Evolutionary conservation across 352 stramenopile species (phyloP).

Genomic region (Pythium diclinum): DNA sequence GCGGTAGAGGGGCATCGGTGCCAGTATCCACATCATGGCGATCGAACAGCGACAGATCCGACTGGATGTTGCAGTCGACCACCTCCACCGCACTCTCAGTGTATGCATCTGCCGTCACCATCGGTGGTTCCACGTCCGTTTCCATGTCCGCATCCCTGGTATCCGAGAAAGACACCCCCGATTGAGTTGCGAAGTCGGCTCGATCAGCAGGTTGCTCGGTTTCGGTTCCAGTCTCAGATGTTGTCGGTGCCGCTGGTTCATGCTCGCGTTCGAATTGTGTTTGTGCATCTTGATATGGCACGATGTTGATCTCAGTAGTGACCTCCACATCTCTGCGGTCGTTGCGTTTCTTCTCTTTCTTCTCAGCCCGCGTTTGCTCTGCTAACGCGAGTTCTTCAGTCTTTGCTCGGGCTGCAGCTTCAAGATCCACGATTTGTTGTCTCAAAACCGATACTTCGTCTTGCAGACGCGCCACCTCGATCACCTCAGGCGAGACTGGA

Average conservation of each 20-base stretch:
- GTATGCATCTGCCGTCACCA: constrained; percentile 5
- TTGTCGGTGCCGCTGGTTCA: neutral
- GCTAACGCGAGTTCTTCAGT: constrained; percentile 10
- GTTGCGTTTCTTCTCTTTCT: constrained; percentile 12
- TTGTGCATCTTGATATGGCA: constrained; percentile 13
- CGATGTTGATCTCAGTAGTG: constrained; percentile 23
- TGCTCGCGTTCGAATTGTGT: constrained; percentile 21
- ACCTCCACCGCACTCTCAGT: neutral
- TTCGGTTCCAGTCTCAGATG: neutral
- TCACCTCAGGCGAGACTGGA: constrained; percentile 28
- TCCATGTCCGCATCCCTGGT: neutral
- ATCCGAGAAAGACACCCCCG: neutral
- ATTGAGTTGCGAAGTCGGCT: neutral
- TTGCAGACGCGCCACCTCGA: constrained; percentile 40
- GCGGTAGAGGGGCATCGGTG: neutral
- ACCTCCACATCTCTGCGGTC: constrained; percentile 20
- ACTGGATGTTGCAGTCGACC: neutral
- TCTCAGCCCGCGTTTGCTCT: constrained; percentile 8
- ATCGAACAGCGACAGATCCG: neutral
- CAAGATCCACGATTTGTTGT: constrained; percentile 14
- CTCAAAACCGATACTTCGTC: constrained; percentile 32
- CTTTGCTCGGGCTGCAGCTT: constrained; percentile 4
- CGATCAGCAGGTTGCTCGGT: neutral
- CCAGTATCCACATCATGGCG: neutral
- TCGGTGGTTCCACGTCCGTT: neutral